Base-by-base conservation (phyloP, 495 filamentous ascomycete genomes). In the Tetracladium setigerum region DNA sequence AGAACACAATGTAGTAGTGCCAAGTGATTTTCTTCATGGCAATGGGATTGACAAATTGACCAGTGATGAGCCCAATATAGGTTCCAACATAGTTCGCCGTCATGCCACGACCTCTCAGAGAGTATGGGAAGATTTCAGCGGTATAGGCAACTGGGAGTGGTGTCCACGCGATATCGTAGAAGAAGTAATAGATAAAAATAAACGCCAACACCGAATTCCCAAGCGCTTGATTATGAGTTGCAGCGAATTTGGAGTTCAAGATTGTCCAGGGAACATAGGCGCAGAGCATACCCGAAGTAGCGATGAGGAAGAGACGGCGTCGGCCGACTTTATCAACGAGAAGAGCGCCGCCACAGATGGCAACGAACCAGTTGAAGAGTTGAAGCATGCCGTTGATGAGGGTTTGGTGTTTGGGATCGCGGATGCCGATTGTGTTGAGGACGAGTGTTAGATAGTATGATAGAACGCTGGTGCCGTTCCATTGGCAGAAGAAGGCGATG, bases 301-400 rank as follows among this genome's bases (percentile, higher is more conserved):
- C 63, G 18, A 63, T 60, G 5, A 82, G 61, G 65, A 81, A 81
- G 44, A 77, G 64, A 46, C 69, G 69, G 36, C 79, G 70, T 2
- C 78, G 75, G 35, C 79, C 77, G 53, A 78, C 58, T 53, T 68
- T 70, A 63, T 83, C 78, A 45, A 81, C 70, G 14, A 77, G 67
- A 49, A 74, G 63, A 34, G 64, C 63, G 44, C 55, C 57, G 32
- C 48, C 51, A 34, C 9, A 54, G 17, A 54, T 50, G 4, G 64
- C 61, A 19, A 58, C 50, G 36, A 59, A 17, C 32, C 55, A 52
- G 49, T 64, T 66, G 44, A 47, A 62, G 41, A 61, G 55, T n/a
- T 49, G 51, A 13, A 64, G 41, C 13, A 45, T 32, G 59, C 57
- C 10, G 17, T 16, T 12, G 24, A 15, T n/a, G 35, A 38, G 9